phyloP scores from a whole-genome alignment of 2,329 filamentous ascomycete species.

The Hypocreales sp. region DNA sequence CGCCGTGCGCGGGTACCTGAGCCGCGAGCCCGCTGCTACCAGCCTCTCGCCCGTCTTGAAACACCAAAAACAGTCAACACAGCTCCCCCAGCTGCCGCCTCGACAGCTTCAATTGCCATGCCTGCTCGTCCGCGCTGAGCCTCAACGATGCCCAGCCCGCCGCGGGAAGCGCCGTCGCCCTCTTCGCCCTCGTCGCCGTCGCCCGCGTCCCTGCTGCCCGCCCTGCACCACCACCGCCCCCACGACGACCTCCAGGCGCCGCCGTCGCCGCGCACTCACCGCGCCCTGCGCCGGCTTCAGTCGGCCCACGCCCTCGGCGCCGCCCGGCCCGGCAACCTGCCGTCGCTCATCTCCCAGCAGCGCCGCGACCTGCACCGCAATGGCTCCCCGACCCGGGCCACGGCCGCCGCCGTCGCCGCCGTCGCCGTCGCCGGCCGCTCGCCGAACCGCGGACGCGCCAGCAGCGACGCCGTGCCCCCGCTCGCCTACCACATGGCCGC shows the following conservation, averaged over 20 bases:
- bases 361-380: constrained; percentile 29
- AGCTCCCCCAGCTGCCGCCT: too few species aligned
- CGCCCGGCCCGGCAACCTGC: constrained; percentile 27
- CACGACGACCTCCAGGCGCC: constrained; percentile 34
- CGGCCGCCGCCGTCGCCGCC: constrained; percentile 1
- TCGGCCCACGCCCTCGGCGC: constrained; percentile 56
- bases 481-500: constrained; percentile 21
- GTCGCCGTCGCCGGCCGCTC: constrained; percentile 17
- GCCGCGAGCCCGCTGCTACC: too few species aligned
- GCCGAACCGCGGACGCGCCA: constrained; percentile 47
- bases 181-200: constrained; percentile 1
- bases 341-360: constrained; percentile 49
- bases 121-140: background rate
- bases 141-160: constrained; percentile 5
- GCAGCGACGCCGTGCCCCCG: constrained; percentile 49
- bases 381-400: constrained; percentile 15
- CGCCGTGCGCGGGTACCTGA: too few species aligned
- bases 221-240: constrained; percentile 4
- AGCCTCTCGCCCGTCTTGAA: too few species aligned
- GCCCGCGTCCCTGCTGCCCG: constrained; percentile 1
- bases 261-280: constrained; percentile 48
- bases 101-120: background rate
- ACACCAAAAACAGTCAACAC: too few species aligned
- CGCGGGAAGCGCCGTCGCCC: constrained; percentile 1
- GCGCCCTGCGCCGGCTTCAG: constrained; percentile 57